Conservation (phyloP, 768 basidiomycete genomes). For the Auricularia sp. region DNA sequence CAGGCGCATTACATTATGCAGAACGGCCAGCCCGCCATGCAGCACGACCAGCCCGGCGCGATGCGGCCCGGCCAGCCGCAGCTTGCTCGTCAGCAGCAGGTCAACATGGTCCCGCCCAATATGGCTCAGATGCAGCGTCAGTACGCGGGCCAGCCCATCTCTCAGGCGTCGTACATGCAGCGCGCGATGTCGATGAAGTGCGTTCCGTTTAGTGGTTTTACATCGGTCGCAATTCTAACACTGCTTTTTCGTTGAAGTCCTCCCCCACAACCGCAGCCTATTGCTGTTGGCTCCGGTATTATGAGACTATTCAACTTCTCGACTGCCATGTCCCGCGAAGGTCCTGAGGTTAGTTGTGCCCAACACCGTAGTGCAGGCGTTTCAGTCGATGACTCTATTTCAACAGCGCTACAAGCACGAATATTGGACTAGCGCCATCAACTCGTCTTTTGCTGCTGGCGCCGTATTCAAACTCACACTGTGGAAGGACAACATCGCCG, state of each 20-base stretch:
- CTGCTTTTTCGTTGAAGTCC: not conserved
- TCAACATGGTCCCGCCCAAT: not conserved
- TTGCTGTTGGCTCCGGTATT: constrained; percentile 46
- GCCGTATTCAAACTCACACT: constrained; percentile 71
- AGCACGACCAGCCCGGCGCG: not conserved
- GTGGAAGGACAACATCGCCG: constrained; percentile 77
- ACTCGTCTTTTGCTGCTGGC: constrained; percentile 60
- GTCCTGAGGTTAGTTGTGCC: constrained; percentile 30
- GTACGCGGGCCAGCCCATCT: not conserved
- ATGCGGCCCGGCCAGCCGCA: not conserved
- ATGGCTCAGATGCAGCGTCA: constrained; percentile 1
- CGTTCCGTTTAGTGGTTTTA: constrained; percentile 7
- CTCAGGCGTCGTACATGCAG: no score
- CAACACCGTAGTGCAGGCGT: no score
- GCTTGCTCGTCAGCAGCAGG: not conserved
- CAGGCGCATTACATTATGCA: constrained; percentile 6
- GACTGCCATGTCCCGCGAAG: constrained; percentile 48
- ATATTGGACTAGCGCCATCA: constrained; percentile 58
- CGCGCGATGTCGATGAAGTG: constrained; percentile 12
- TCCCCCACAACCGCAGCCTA: not conserved
- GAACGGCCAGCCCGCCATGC: not conserved
- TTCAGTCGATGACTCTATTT: not conserved
- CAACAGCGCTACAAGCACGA: constrained; percentile 9
- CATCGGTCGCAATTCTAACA: not conserved
- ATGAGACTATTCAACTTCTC: constrained; percentile 62